Percentiles rank a stretch among this genome's conserved stretches.
Conservation (phyloP, 371 early-diverging fungal species). For the Batkoa obscura region DNA sequence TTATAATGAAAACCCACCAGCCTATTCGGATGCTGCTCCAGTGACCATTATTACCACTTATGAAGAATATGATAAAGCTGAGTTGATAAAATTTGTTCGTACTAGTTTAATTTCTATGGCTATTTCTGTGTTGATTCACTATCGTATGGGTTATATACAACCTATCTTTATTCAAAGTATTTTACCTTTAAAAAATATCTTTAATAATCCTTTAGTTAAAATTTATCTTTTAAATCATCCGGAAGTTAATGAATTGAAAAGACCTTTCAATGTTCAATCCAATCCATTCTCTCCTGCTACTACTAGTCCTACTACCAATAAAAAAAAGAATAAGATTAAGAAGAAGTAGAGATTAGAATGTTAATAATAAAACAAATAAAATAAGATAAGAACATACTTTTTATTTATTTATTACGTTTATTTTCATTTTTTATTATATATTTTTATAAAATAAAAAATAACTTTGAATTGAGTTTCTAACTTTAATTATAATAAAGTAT, state of each 20-base stretch:
- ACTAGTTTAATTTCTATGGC: constrained; percentile 41
- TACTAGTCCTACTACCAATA: too few species aligned
- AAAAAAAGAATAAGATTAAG: too few species aligned
- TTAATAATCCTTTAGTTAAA: constrained; percentile 47
- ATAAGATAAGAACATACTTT: too few species aligned
- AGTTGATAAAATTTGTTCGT: constrained; percentile 47
- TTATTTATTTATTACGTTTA: too few species aligned
- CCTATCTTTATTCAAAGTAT: constrained; percentile 78
- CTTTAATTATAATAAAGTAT: too few species aligned
- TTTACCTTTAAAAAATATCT: constrained; percentile 53
- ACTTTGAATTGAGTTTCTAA: too few species aligned
- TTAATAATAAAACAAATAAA: too few species aligned
- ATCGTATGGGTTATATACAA: constrained; percentile 71
- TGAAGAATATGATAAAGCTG: constrained; percentile 57
- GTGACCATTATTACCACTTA: constrained; percentile 34
- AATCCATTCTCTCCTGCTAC: too few species aligned
- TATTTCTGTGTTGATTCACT: constrained; percentile 63
- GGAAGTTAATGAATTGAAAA: constrained; percentile 50
- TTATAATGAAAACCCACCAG: constrained; percentile 1
- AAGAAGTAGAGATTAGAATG: too few species aligned
- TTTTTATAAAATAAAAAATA: too few species aligned
- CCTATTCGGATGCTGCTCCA: constrained; percentile 4
- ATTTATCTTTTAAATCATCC: constrained; percentile 63
- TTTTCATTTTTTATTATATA: too few species aligned
- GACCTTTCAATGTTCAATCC: constrained; percentile 59